phyloP scores from a whole-genome alignment of 75 land plant species.

The Cupressus sempervirens region DNA sequence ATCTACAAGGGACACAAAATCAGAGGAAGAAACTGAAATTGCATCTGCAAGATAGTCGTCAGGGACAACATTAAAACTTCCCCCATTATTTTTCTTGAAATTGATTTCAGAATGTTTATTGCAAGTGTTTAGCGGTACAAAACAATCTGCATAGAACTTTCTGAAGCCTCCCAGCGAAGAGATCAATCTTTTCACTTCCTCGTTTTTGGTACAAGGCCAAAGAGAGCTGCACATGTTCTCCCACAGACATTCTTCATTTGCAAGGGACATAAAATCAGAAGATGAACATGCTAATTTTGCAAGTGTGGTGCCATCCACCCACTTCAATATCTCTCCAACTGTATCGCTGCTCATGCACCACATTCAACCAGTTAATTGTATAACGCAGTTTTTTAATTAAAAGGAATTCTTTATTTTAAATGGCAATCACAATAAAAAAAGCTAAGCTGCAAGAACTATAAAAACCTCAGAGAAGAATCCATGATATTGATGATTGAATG shows the following conservation, averaged over 20 bases:
- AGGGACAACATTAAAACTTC: background rate
- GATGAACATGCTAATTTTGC: slow-evolving; percentile 68
- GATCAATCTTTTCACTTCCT: slow-evolving; percentile 45
- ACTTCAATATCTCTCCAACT: slow-evolving; percentile 58
- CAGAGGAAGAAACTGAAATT: background rate
- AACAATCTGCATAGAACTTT: slow-evolving; percentile 29
- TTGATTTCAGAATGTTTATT: background rate
- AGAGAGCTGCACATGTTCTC: slow-evolving; percentile 48
- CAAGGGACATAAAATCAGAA: slow-evolving; percentile 37
- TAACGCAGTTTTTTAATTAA: too few relatives aligned
- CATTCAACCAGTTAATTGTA: too few relatives aligned
- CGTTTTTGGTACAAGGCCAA: slow-evolving; percentile 72
- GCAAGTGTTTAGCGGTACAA: slow-evolving; percentile 11
- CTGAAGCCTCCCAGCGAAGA: slow-evolving; percentile 64
- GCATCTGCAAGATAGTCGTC: background rate
- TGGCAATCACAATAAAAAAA: too few relatives aligned
- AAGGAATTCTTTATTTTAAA: too few relatives aligned
- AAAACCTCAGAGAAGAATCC: too few relatives aligned
- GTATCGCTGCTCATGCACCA: slow-evolving; percentile 42
- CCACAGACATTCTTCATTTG: slow-evolving; percentile 62
- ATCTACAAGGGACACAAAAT: too few relatives aligned
- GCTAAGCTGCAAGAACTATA: too few relatives aligned
- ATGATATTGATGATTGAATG: too few relatives aligned
- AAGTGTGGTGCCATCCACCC: slow-evolving; percentile 67
- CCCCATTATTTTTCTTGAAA: background rate